Evolutionary conservation across 1,139 yeast species (phyloP), one percentile per base, ranked within the genome.

Genomic region (Geotrichum citri-aurantii): DNA sequence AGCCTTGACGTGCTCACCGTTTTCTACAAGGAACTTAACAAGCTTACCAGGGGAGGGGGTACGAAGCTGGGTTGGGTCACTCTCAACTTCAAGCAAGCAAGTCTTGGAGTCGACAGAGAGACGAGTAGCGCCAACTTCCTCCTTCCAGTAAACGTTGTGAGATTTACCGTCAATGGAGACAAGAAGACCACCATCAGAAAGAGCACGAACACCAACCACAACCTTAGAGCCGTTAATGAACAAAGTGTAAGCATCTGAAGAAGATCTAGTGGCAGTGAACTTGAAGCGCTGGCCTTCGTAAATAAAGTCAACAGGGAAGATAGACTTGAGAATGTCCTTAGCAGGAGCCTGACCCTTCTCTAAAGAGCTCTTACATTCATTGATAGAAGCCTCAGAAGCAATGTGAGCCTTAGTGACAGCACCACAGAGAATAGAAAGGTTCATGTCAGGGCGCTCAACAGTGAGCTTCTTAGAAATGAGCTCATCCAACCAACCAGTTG

Each of bases 1-100:
- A 62, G 95, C 85, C 63, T 77, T 77, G 67, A 93, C 83, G 69
- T 92, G 98, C 65, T 93, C 99, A 65, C 99, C 99, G 68, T 88
- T 88, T 71, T 93, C 98, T 62, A 93, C 96, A 68, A 93, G 80
- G 74, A 84, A 95, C 73, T 90, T 90, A 61, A 92, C 96, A 67
- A 93, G 82, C 76, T 95, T 93, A 80, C 99, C 99, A 58, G 99
- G 99, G 50, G 98, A 92, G 52, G 99, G 99, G 52, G 99, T 90
- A 77, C 98, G 86, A 71, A 95, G 81, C 77, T 95, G 99, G 54
- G 99, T 93, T 65, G 99, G 99, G 70, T 93, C 99, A 69, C 90
- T 92, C 77, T 93, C 99, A 62, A 82, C 87, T 75, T 93, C 99
- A 65, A 93, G 81, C 65, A 90, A 77, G 72, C 98, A 93, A 48